Base-by-base conservation (phyloP, 352 stramenopile species). In the Phytophthora niederhauseri region DNA sequence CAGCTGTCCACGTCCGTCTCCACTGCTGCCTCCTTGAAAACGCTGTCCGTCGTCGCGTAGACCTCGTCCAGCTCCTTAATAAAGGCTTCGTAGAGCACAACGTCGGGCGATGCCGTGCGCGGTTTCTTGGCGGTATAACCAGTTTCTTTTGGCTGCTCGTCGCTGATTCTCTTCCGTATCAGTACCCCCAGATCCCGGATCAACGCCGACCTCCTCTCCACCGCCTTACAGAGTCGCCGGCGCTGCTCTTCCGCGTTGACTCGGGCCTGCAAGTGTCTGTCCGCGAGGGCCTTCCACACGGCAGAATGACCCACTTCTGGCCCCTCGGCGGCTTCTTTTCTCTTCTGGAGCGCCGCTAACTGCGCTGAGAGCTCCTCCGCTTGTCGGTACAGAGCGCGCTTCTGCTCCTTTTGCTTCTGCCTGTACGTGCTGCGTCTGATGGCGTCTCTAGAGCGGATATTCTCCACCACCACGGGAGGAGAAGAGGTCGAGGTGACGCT, bases 341-440 rank as follows among this genome's bases (percentile, higher is more conserved):
- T 60, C 14, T 45, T 55, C 31, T 75, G 61, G 1, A 75, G 48
- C 19, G 4, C 30, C 24, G 22, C 22, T 3, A 74, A 34, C 24
- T 69, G 53, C 3, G 9, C 30, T 15, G 61, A 61, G 4, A 77
- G 22, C 3, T 77, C 61, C 14, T 64, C 36, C 7, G 68, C 45
- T 14, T 75, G 45, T 8, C 53, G 22, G 24, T 67, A 50, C 20
- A 76, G 43, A 4, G 57, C 64, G 6, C 57, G 36, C 11, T 59
- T 59, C 12, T 76, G 58, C 4, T 19, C 55, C 48, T 76, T 76
- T 6, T 72, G 69, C 41, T 76, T 76, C 64, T 73, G 30, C 22
- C 69, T 41, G 49, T 76, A 73, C 0, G 53, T 41, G 11, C 69
- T 65, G 31, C 69, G 64, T 19, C 69, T 59, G 20, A 70, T 68